A percentile compares a stretch with the other conserved stretches of the same genome.
Evolutionary conservation across 2,329 filamentous ascomycete genomes (phyloP).

Genomic region (Monascus ruber): DNA sequence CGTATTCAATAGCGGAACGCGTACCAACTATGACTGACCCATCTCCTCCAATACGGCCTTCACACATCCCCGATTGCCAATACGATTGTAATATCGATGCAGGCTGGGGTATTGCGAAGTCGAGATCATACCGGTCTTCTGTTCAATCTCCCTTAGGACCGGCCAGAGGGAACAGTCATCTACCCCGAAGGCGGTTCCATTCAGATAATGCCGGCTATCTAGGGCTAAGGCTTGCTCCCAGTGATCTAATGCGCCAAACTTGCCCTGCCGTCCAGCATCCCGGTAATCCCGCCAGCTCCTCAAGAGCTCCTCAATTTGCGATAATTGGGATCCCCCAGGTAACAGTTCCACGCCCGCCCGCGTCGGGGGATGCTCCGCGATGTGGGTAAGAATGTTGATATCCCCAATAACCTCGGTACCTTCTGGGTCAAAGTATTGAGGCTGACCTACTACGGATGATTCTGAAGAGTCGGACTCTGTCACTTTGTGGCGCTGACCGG

Average conservation of each 20-base stretch:
- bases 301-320: slow-evolving; percentile 19
- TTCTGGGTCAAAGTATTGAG: slow-evolving; percentile 18
- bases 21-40: too few species aligned
- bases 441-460: slow-evolving; percentile 3
- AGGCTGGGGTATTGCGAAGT: slow-evolving; percentile 20
- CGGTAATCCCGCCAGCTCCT: slow-evolving; percentile 17
- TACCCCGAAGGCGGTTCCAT: slow-evolving; percentile 24
- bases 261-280: not conserved
- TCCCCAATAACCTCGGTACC: slow-evolving; percentile 19
- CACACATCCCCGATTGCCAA: slow-evolving; percentile 28
- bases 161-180: slow-evolving; percentile 37
- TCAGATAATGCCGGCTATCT: slow-evolving; percentile 22
- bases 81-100: slow-evolving; percentile 25
- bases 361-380: slow-evolving; percentile 12
- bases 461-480: not conserved
- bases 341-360: slow-evolving; percentile 18
- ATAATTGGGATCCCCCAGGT: slow-evolving; percentile 16
- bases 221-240: slow-evolving; percentile 22
- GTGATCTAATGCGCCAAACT: slow-evolving; percentile 10
- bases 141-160: slow-evolving; percentile 27
- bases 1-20: too few species aligned
- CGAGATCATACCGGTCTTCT: slow-evolving; percentile 12
- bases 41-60: slow-evolving; percentile 19
- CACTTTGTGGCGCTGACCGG: slow-evolving; percentile 25
- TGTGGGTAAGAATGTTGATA: slow-evolving; percentile 19